Conservation (phyloP, 129 eudicot species). For the Kitagawia praeruptora region DNA sequence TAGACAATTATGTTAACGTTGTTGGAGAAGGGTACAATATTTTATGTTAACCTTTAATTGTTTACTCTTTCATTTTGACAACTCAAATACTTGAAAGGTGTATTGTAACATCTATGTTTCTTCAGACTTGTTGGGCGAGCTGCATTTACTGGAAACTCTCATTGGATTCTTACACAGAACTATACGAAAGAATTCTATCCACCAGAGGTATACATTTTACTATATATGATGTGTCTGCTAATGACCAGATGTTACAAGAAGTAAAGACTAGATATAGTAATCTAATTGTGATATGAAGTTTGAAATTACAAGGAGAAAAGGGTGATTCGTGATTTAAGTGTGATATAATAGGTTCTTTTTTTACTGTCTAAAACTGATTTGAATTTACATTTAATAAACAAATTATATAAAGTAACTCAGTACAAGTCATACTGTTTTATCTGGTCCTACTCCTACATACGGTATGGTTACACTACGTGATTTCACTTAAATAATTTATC, state of each 20-base stretch:
- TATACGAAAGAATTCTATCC: constrained; percentile 48
- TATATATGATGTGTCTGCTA: not conserved
- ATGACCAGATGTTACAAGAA: not conserved
- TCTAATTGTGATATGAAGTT: not conserved
- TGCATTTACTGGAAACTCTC: constrained; percentile 77
- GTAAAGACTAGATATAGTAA: not conserved
- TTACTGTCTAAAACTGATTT: not conserved
- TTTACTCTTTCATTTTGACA: not conserved
- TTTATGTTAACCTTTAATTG: not conserved
- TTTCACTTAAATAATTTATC: not conserved
- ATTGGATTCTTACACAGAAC: constrained; percentile 63
- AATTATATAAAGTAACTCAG: not conserved
- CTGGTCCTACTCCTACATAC: not conserved
- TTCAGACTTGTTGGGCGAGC: constrained; percentile 86
- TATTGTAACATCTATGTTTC: constrained; percentile 2
- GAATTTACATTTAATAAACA: not conserved
- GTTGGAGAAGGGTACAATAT: constrained; percentile 77
- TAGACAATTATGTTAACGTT: constrained; percentile 62
- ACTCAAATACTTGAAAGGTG: not conserved
- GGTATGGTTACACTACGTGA: not conserved
- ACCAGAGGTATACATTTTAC: constrained; percentile 57
- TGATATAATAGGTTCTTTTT: not conserved
- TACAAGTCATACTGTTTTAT: not conserved
- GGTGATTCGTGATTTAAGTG: not conserved
- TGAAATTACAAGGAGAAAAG: not conserved